These are phyloP conservation scores for Leishmania major DNA, from an alignment of 208 protist genomes.

Conservation along the genomic window DNA sequence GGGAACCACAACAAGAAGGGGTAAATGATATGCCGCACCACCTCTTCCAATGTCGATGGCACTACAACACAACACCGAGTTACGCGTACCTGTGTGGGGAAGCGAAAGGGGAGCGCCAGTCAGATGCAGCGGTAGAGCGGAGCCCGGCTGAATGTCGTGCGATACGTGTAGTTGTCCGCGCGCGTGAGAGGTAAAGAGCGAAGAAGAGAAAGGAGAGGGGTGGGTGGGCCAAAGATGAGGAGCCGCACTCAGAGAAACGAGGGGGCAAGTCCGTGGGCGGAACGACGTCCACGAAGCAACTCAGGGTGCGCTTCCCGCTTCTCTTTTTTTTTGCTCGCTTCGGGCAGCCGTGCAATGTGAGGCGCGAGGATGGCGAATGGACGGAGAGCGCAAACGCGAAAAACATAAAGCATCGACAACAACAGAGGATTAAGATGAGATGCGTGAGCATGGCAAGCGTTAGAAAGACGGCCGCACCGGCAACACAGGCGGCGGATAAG, in stretches of 20 bases:
- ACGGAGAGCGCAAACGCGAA: neutral
- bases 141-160: neutral
- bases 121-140: neutral
- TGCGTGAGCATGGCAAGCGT: neutral
- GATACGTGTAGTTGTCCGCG: neutral
- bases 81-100: neutral
- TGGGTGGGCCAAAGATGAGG: neutral
- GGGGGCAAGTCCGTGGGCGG: neutral
- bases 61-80: neutral
- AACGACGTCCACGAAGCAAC: neutral
- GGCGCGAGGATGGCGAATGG: neutral
- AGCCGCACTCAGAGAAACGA: neutral
- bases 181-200: neutral
- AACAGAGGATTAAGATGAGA: neutral
- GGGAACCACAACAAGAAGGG: neutral
- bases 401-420: neutral
- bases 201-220: neutral
- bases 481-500: neutral
- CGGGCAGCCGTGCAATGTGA: neutral
- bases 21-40: neutral
- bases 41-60: neutral
- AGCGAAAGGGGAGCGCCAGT: neutral
- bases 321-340: neutral
- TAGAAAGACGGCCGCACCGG: neutral
- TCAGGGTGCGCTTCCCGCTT: neutral